Evolutionary conservation across 768 basidiomycete genomes (phyloP), one percentile per base, ranked within the genome.

Genomic region (Xerocomus brunneocitrinus): DNA sequence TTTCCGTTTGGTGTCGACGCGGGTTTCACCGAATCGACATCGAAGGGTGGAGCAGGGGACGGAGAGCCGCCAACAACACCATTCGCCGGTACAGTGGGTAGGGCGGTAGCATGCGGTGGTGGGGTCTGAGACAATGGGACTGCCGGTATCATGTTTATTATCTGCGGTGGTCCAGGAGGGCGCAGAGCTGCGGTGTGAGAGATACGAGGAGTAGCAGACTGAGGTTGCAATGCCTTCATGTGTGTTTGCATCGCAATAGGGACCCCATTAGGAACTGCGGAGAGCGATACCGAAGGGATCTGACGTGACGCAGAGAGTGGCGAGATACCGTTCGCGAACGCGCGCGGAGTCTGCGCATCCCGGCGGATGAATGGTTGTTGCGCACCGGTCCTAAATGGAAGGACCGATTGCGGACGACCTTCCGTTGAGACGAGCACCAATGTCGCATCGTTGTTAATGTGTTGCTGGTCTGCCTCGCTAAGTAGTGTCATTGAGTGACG

Each of bases 181-280:
- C 63, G 65, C 42, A 65, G 22, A 22, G 58, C 53, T 14, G 60
- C 25, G 77, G 80, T 67, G 80, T 80, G 28, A 73, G 78, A 52
- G 77, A 83, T 76, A 40, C 83, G 84, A 2, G 83, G 79, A 2
- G 79, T 68, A 0, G 71, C 66, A 19, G 70, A 68, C 13, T 84
- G 78, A 0, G 81, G 68, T 5, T 71, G 81, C 72, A 86, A 77
- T 63, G 81, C 79, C 73, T 84, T 84, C 62, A 82, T 67, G 49
- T 81, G 81, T 12, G 82, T 76, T 44, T 78, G 77, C 61, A 84
- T 74, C 1, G 85, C 74, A n/a, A 86, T 74, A 0, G 84, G 78
- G 0, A 79, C 75, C 6, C 77, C 82, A 53, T 73, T 76, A 10
- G 71, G 62, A 30, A 71, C 58, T 19, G 66, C 36, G 7, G 63